Evolutionary conservation across 1,139 yeast genomes (phyloP), one percentile per base, ranked within the genome.

Genomic region (Suhomyces maxii): DNA sequence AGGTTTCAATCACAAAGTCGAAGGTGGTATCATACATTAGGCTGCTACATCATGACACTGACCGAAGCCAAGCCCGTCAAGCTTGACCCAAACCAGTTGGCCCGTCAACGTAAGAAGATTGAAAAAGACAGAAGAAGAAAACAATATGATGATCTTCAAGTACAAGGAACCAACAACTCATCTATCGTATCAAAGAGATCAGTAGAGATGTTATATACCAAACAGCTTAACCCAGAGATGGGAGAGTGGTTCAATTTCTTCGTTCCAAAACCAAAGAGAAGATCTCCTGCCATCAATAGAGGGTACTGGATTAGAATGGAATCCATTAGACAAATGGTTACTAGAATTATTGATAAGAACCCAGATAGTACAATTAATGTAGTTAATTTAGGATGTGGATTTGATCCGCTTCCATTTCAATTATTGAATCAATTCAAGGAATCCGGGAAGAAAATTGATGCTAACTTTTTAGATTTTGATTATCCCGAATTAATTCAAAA

Each of bases 271-370:
- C 82, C 82, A 7, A 80, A 82, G 53, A 71, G 93, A 59, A 69
- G 95, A 48, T 83, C 93, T 0, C 95, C 96, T 0, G 85, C 88
- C 10, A 86, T 88, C 37, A 88, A 88, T 56, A 66, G 95, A 55
- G 96, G 95, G 0, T 88, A 88, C 61, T 88, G 95, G 91, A 73
- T 86, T 25, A 71, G 96, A 48, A 83, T 88, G 83, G 84, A 84
- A 57, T 82, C 89, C 7, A 83, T 88, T 46, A 75, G 82, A 52
- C 68, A 67, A 42, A 69, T 82, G 44, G 73, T 86, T 12, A 60
- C 73, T 36, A 67, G 73, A 36, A 80, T 84, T 14, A 66, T 79
- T 3, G 47, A 49, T 2, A 41, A 49, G 9, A 56, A 61, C 34
- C 57, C 56, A 0, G 55, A 53, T 0, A 55, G 61, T 8, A 50